phyloP scores from a whole-genome alignment of 257 asterid species.

The Nicotiana paniculata region DNA sequence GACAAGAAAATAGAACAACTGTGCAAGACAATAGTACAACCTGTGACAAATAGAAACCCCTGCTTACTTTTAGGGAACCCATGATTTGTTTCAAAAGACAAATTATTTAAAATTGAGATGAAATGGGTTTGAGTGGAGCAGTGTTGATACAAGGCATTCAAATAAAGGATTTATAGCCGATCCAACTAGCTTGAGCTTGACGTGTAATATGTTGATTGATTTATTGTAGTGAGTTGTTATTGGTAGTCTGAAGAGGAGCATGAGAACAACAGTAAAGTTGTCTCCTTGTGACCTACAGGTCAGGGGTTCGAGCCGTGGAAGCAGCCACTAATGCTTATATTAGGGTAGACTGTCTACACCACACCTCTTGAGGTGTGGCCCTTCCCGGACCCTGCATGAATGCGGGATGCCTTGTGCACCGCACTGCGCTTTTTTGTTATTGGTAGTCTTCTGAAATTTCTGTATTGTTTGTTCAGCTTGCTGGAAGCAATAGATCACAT shows the following conservation, averaged over 20 bases:
- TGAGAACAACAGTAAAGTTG: too few relatives aligned
- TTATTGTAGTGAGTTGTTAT: background rate
- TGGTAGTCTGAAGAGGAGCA: too few relatives aligned
- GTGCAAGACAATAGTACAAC: background rate
- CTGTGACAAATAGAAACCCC: too few relatives aligned
- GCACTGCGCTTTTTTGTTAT: background rate
- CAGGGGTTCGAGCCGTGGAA: too few relatives aligned
- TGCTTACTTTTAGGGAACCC: background rate
- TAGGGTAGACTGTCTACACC: too few relatives aligned
- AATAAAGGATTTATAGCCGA: too few relatives aligned
- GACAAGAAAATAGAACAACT: background rate
- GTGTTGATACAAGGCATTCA: background rate
- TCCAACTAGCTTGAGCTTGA: background rate
- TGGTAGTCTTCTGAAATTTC: background rate
- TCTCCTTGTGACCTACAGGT: too few relatives aligned
- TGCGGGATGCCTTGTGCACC: too few relatives aligned
- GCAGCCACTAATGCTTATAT: too few relatives aligned
- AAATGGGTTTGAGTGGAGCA: background rate
- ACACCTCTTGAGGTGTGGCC: too few relatives aligned
- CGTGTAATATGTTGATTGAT: background rate
- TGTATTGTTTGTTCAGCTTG: conserved; percentile 40
- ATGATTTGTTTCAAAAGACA: too few relatives aligned
- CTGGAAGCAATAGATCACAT: conserved; percentile 65
- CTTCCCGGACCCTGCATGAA: too few relatives aligned
- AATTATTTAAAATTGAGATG: background rate